These are phyloP conservation scores for Physocladia obscura DNA, from an alignment of 192 early-diverging fungal genomes.

Conservation along the genomic window DNA sequence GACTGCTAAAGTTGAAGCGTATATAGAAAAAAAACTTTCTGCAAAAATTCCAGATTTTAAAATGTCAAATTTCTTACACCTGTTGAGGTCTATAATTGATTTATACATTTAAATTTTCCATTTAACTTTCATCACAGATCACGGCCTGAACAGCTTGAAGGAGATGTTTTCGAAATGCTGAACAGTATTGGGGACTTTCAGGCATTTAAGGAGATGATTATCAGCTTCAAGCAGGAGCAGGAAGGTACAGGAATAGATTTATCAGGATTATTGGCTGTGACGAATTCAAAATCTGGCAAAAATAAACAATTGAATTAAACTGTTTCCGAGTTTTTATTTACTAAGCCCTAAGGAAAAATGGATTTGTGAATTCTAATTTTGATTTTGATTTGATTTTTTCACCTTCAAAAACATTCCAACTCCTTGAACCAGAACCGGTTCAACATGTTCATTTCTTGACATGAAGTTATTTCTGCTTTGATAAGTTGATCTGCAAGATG, in stretches of 20 bases:
- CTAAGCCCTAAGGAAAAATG: no score
- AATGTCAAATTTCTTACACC: conserved; percentile 46
- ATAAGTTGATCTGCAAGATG: no score
- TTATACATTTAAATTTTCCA: not conserved
- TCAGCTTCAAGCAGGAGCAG: conserved; percentile 43
- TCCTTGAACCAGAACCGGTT: no score
- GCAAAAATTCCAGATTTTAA: conserved; percentile 40
- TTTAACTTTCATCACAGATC: not conserved
- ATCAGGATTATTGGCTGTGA: conserved; percentile 30
- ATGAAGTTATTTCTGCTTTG: no score
- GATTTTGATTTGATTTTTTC: no score
- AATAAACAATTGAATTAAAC: no score
- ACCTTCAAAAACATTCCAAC: no score
- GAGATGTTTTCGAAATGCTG: conserved; percentile 61
- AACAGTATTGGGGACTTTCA: conserved; percentile 50
- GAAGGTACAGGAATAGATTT: conserved; percentile 29
- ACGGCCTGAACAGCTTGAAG: conserved; percentile 39
- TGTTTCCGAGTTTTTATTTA: no score
- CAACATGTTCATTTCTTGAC: no score
- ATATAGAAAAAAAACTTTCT: conserved; percentile 38
- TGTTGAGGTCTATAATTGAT: conserved; percentile 33
- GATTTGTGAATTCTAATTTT: no score
- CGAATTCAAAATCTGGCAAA: conserved; percentile 19
- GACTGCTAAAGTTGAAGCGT: conserved; percentile 39
- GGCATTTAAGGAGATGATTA: conserved; percentile 56